Conservation (phyloP, 116 monocot genomes). For the Papilionanthe hybrid region DNA sequence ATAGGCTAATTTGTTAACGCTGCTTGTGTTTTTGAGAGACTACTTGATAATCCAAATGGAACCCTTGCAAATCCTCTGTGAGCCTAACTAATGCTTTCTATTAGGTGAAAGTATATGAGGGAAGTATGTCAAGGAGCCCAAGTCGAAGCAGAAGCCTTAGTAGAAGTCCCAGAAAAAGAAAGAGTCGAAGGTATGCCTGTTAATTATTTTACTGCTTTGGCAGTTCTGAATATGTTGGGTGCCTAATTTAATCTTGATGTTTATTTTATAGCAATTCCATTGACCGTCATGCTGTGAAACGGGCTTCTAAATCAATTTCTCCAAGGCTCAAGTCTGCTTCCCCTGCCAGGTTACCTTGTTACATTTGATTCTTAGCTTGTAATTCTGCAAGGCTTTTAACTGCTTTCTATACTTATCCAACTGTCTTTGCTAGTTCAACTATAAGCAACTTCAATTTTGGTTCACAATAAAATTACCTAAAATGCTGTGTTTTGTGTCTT, state of each 20-base stretch:
- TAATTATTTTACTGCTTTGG: background rate
- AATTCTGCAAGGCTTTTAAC: background rate
- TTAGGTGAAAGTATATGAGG: constrained; percentile 19
- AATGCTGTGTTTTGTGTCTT: background rate
- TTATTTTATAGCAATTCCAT: background rate
- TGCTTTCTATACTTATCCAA: background rate
- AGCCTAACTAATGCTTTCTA: background rate
- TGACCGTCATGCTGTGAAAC: background rate
- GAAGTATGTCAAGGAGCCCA: constrained; percentile 21
- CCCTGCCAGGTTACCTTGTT: constrained; percentile 14
- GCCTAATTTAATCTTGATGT: background rate
- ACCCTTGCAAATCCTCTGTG: background rate
- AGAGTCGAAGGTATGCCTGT: constrained; percentile 6
- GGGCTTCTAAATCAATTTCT: constrained; percentile 18
- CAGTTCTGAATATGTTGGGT: background rate
- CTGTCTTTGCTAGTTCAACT: background rate
- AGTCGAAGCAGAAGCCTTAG: constrained; percentile 17
- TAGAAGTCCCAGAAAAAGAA: constrained; percentile 14
- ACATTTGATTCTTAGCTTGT: background rate
- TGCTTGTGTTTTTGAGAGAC: background rate
- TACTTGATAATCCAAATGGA: background rate
- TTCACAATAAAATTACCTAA: background rate
- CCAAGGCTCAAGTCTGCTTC: constrained; percentile 15
- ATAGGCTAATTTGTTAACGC: background rate
- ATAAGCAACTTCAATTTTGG: background rate